Percentiles rank a stretch among this genome's conserved stretches.
Evolutionary conservation across 768 basidiomycete genomes (phyloP).

Genomic region (Leccinum truebloodii): DNA sequence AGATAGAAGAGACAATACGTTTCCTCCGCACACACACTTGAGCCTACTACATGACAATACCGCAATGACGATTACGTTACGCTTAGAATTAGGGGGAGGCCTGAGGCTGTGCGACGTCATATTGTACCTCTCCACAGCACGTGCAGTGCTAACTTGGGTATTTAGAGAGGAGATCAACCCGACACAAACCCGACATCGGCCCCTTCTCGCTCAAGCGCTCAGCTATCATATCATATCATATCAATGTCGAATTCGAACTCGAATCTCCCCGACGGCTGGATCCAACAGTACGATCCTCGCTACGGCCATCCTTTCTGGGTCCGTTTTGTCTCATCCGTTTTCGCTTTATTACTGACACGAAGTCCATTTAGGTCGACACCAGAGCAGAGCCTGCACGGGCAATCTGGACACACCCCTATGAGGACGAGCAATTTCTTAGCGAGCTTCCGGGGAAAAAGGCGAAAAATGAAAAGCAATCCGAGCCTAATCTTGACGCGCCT

Average conservation of each 20-base stretch:
- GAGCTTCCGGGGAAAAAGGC: constrained; percentile 52
- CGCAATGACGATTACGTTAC: background rate
- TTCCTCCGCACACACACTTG: constrained; percentile 32
- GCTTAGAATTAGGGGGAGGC: constrained; percentile 3
- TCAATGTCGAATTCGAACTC: constrained; percentile 29
- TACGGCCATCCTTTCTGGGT: constrained; percentile 54
- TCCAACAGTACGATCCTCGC: constrained; percentile 45
- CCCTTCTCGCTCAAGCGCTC: background rate
- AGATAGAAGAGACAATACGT: constrained; percentile 51
- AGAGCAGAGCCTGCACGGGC: constrained; percentile 59
- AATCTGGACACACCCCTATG: constrained; percentile 74
- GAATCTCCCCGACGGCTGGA: constrained; percentile 60
- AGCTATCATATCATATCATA: background rate
- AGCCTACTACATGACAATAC: constrained; percentile 5
- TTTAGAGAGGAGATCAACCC: constrained; percentile 1
- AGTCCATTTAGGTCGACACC: constrained; percentile 57
- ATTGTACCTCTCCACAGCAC: constrained; percentile 14
- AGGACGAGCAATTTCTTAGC: constrained; percentile 62
- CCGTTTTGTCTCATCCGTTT: background rate
- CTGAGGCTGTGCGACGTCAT: constrained; percentile 7
- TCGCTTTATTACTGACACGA: background rate
- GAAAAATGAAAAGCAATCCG: constrained; percentile 29
- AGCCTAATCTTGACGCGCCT: constrained; percentile 15
- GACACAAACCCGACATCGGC: background rate
- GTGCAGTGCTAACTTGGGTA: background rate